Evolutionary conservation across 768 basidiomycete species (phyloP).

Genomic region (Boletales sp.): DNA sequence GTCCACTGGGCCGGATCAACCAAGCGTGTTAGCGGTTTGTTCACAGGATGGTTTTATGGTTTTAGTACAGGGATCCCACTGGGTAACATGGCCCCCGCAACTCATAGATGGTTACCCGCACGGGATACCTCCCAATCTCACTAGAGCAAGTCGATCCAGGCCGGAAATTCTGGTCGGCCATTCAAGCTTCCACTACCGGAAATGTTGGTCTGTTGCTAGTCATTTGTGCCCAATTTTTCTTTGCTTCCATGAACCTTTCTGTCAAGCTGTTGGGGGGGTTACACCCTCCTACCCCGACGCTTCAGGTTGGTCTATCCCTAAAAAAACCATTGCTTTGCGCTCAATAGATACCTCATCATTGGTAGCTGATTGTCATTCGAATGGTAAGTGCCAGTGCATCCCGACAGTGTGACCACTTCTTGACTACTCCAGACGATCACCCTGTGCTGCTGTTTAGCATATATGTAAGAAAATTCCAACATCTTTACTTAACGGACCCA

Average conservation of each 20-base stretch:
- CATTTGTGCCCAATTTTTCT: slow-evolving; percentile 53
- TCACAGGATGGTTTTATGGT: too few species aligned
- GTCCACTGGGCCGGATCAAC: too few species aligned
- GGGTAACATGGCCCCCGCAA: too few species aligned
- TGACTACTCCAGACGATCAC: slow-evolving; percentile 43
- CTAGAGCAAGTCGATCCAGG: too few species aligned
- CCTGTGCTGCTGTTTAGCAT: slow-evolving; percentile 46
- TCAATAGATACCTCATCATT: neutral
- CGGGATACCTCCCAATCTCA: neutral
- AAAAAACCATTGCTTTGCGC: neutral
- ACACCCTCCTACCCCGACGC: slow-evolving; percentile 54
- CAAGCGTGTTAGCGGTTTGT: too few species aligned
- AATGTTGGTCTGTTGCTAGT: slow-evolving; percentile 65
- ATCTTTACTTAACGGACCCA: too few species aligned
- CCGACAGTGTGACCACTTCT: neutral
- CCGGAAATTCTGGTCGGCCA: too few species aligned
- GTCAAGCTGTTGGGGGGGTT: slow-evolving; percentile 61
- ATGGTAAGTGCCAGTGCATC: slow-evolving; percentile 41
- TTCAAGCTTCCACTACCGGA: slow-evolving; percentile 11
- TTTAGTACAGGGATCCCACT: too few species aligned
- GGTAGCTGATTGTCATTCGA: slow-evolving; percentile 51
- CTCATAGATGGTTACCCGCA: neutral
- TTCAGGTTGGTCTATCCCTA: slow-evolving; percentile 41
- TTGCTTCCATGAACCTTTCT: slow-evolving; percentile 56
- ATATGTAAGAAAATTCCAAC: slow-evolving; percentile 36